Evolutionary conservation across 1,284 basidiomycete genomes (phyloP), one percentile per base, ranked within the genome.

Genomic region (Leccinum pachyderme): DNA sequence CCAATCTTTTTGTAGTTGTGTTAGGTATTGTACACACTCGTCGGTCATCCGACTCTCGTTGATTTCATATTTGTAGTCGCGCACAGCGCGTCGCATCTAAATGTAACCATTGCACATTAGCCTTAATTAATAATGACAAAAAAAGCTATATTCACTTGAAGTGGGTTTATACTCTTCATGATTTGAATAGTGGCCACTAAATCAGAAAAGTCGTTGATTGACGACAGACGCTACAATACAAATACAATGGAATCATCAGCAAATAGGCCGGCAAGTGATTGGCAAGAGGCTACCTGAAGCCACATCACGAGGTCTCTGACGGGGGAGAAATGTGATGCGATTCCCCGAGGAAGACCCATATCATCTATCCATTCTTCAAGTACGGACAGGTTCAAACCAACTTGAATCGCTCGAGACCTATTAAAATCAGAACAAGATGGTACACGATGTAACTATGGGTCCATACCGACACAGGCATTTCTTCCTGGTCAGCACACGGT

Each of bases 1-100:
- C 96, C 96, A 98, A 68, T 98, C 95, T 65, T 92, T 92, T 72
- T 97, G 94, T 11, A 98, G 76, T 65, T 98, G 95, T 4, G 86
- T 89, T 27, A 99, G 81, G 67, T 98, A 98, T 73, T 97, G 93
- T 47, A 84, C 76, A 66, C 95, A 98, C 70, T 99, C 96, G 25
- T 97, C 93, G 6, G 87, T 89, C 92, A 99, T 97, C 58, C 82
- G 82, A 2, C 83, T 80, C 73, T 99, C 96, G 66, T 90, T 90
- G 49, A 98, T 89, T 74, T 98, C 95, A 69, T 93, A 98, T 62
- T 90, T 89, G 75, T 99, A 99, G 65, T 98, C 95, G 49, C 88
- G 84, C 24, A 95, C 89, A 28, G 94, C 94, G 35, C 92, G 84
- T 47, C 93, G 86, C 87, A 99, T 95, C 87, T 91, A 27, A 39